Evolutionary conservation across 176 grass and related monocot genomes (phyloP).

Genomic region (Musa beccarii): DNA sequence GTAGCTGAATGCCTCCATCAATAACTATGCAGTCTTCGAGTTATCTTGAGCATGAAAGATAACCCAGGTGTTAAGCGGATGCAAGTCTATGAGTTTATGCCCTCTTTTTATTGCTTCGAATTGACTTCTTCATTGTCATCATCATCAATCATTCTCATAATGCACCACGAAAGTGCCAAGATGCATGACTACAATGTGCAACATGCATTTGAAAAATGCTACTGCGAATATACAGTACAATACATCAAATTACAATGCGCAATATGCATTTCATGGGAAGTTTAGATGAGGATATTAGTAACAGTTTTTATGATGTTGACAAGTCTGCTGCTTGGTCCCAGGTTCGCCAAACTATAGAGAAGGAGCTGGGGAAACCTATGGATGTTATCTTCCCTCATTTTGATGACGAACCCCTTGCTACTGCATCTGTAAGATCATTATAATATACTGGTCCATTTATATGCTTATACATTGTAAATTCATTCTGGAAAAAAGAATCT

Average conservation of each 20-base stretch:
- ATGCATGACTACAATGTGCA: not conserved
- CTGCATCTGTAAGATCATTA: conserved; percentile 69
- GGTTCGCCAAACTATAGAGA: conserved; percentile 83
- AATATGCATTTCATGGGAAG: not conserved
- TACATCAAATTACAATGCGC: too few relatives aligned
- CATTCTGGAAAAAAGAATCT: conserved; percentile 1
- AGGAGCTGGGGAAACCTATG: conserved; percentile 69
- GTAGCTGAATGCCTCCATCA: conserved; percentile 17
- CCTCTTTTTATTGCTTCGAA: not conserved
- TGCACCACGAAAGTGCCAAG: not conserved
- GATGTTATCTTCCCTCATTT: conserved; percentile 70
- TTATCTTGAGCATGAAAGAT: not conserved
- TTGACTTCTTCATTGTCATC: not conserved
- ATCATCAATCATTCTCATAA: not conserved
- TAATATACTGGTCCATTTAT: not conserved
- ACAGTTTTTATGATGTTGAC: conserved; percentile 5
- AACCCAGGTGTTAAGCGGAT: not conserved
- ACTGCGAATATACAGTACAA: not conserved
- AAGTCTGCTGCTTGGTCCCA: conserved; percentile 6
- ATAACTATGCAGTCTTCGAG: not conserved
- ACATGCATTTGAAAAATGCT: not conserved
- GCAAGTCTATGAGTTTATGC: not conserved
- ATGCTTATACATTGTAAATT: not conserved
- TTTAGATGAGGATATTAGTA: not conserved
- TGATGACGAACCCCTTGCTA: conserved; percentile 80